These are phyloP conservation scores for Leersia perrieri DNA, from an alignment of 176 grass and related monocot genomes.

Conservation along the genomic window DNA sequence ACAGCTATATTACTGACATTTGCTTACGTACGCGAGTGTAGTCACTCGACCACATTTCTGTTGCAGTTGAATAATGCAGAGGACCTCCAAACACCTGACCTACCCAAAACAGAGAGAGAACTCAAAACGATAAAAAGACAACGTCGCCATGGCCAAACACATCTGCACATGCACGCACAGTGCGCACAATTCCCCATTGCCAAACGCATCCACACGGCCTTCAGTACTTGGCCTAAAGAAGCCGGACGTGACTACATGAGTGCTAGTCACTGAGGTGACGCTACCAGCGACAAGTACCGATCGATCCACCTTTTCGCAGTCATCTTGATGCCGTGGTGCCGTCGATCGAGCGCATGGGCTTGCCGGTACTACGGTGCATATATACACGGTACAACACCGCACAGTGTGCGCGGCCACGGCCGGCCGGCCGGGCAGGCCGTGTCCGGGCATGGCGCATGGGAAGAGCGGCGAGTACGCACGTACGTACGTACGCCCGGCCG, in stretches of 20 bases:
- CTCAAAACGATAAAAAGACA: background rate
- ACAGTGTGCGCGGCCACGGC: background rate
- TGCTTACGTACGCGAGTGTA: too few species aligned
- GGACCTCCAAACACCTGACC: background rate
- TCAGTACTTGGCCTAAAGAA: slow-evolving; percentile 19
- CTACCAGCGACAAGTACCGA: slow-evolving; percentile 25
- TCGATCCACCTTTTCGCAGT: slow-evolving; percentile 19
- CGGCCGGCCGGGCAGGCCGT: too few species aligned
- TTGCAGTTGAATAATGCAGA: background rate
- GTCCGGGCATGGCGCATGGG: slow-evolving; percentile 22
- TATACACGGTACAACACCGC: background rate
- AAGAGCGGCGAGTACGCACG: too few species aligned
- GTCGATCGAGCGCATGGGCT: slow-evolving; percentile 15
- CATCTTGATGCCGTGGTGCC: background rate
- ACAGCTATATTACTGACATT: too few species aligned
- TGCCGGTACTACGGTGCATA: background rate
- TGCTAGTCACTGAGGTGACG: slow-evolving; percentile 1
- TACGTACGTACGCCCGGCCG: too few species aligned
- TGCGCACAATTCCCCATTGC: slow-evolving; percentile 2
- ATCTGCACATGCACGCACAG: background rate
- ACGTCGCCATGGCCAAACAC: background rate
- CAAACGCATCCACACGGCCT: background rate
- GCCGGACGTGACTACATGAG: background rate
- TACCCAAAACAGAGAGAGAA: background rate
- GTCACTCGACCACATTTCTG: background rate